phyloP scores from a whole-genome alignment of 1,284 basidiomycete genomes.

The Papiliotrema fonsecae region DNA sequence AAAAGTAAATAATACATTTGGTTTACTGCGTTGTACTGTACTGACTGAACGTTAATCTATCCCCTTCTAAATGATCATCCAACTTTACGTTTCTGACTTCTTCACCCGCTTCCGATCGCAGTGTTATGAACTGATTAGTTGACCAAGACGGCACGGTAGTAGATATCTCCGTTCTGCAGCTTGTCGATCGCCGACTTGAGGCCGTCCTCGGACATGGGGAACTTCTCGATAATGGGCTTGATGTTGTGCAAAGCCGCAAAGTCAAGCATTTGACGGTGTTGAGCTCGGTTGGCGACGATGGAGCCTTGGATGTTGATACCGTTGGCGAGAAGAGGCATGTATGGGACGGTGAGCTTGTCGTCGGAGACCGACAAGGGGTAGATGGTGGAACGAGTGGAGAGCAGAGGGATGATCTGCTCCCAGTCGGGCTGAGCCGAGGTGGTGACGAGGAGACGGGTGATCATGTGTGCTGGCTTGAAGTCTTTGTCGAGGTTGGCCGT shows the following conservation, averaged over 20 bases:
- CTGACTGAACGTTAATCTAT: too few species aligned
- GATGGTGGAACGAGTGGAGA: constrained; percentile 8
- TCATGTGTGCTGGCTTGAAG: constrained; percentile 1
- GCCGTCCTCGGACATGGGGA: constrained; percentile 13
- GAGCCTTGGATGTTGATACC: constrained; percentile 12
- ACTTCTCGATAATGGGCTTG: constrained; percentile 10
- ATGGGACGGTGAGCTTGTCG: constrained; percentile 8
- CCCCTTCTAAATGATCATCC: too few species aligned
- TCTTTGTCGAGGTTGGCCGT: constrained; percentile 5
- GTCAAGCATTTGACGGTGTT: constrained; percentile 12
- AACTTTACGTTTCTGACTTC: too few species aligned
- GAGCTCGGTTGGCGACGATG: constrained; percentile 9
- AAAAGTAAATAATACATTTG: too few species aligned
- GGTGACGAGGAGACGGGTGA: constrained; percentile 13
- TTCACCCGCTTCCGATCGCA: too few species aligned
- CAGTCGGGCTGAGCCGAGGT: constrained; percentile 12
- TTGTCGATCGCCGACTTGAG: constrained; percentile 10
- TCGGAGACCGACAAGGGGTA: constrained; percentile 11
- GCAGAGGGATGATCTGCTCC: constrained; percentile 7
- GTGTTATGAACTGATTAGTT: too few species aligned
- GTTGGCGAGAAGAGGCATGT: constrained; percentile 11
- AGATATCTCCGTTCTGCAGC: constrained; percentile 9
- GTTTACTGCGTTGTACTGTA: too few species aligned
- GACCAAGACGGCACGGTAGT: constrained; percentile 12
- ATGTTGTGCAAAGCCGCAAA: constrained; percentile 14